Percentiles rank a stretch among this genome's conserved stretches.
Conservation (phyloP, 1,284 basidiomycete species). For the Cryptococcus maquisensis region DNA sequence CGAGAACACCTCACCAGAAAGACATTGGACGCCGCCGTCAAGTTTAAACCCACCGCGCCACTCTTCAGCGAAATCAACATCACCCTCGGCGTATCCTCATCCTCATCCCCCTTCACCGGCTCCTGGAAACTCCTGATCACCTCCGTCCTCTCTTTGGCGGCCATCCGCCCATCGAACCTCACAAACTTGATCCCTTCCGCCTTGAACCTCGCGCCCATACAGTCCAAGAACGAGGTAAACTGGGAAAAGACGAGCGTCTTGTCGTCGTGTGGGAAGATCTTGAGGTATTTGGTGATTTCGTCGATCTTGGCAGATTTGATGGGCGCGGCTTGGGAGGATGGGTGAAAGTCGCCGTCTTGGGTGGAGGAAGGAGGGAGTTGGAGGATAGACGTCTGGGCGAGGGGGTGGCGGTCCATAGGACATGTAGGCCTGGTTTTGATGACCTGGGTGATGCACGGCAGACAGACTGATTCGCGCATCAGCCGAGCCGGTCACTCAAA, state of each 20-base stretch:
- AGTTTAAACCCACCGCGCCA: conserved; percentile 73
- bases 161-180: conserved; percentile 78
- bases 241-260: conserved; percentile 81
- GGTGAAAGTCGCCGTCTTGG: conserved; percentile 48
- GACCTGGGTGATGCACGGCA: conserved; percentile 56
- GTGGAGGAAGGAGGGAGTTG: conserved; percentile 59
- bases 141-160: conserved; percentile 57
- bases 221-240: conserved; percentile 74
- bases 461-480: conserved; percentile 54
- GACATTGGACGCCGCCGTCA: conserved; percentile 85
- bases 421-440: conserved; percentile 66
- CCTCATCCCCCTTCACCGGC: conserved; percentile 53
- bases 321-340: conserved; percentile 15
- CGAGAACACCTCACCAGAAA: conserved; percentile 62
- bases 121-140: conserved; percentile 68
- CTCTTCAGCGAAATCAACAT: conserved; percentile 81
- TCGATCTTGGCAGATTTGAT: conserved; percentile 74
- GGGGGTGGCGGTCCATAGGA: conserved; percentile 74
- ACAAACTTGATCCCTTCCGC: conserved; percentile 66
- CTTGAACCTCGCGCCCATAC: conserved; percentile 68
- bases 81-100: conserved; percentile 59
- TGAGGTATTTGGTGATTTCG: conserved; percentile 67
- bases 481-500: not conserved
- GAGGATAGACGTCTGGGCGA: conserved; percentile 61
- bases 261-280: conserved; percentile 62